phyloP scores from a whole-genome alignment of 192 early-diverging fungal genomes.

The Gamsiella multidivaricata region DNA sequence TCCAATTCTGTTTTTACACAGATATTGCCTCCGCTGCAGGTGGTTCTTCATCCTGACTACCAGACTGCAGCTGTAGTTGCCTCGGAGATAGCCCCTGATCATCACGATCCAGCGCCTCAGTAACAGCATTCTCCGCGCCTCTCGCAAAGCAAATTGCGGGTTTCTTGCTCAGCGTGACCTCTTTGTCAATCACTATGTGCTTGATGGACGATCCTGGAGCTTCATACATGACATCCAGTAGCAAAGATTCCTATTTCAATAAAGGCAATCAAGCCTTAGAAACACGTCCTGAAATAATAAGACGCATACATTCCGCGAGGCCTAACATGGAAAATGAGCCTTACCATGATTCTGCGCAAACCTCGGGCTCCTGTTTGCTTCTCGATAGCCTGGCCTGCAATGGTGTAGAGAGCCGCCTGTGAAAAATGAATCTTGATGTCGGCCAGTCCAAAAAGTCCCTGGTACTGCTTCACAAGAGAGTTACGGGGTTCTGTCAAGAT shows the following conservation, averaged over 20 bases:
- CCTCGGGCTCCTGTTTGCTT: constrained; percentile 92
- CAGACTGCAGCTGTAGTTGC: not conserved
- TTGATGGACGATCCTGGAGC: constrained; percentile 77
- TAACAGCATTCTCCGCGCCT: constrained; percentile 47
- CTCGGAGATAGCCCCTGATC: constrained; percentile 10
- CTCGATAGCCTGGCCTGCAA: constrained; percentile 79
- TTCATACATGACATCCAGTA: constrained; percentile 86
- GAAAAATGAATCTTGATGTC: constrained; percentile 79
- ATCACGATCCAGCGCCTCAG: constrained; percentile 26
- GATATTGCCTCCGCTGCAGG: constrained; percentile 32
- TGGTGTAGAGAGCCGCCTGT: constrained; percentile 69
- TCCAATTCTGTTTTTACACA: no score
- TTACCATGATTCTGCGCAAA: constrained; percentile 85
- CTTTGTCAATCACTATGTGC: constrained; percentile 78
- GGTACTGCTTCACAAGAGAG: constrained; percentile 84
- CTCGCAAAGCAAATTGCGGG: constrained; percentile 68
- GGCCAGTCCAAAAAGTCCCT: constrained; percentile 75
- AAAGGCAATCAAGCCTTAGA: no score
- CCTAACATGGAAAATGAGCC: constrained; percentile 14
- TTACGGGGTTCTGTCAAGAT: constrained; percentile 87
- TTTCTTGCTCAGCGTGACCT: constrained; percentile 72
- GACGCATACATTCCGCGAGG: no score
- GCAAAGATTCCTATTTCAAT: constrained; percentile 70
- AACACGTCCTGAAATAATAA: no score
- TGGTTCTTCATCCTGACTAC: constrained; percentile 22